These are phyloP conservation scores for Pontederia paniculata DNA, from an alignment of 176 grass and related monocot species.

Conservation along the genomic window DNA sequence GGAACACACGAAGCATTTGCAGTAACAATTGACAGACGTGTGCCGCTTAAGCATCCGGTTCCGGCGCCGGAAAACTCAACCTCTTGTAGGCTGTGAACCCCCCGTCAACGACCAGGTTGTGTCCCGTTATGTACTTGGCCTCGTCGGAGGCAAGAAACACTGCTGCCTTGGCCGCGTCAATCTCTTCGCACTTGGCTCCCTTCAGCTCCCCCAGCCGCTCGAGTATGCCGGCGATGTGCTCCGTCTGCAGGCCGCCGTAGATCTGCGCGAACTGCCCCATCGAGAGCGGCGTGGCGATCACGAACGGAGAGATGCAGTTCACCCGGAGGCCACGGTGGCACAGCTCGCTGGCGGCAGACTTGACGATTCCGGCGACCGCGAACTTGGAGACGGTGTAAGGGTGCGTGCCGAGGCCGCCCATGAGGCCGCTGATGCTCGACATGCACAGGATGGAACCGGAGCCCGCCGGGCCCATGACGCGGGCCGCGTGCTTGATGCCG, in stretches of 20 bases:
- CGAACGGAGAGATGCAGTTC: conserved; percentile 86
- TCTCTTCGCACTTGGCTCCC: conserved; percentile 54
- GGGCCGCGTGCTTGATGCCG: conserved; percentile 79
- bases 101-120: conserved; percentile 81
- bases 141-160: conserved; percentile 80
- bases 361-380: conserved; percentile 53
- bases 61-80: conserved; percentile 46
- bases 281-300: conserved; percentile 57
- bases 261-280: conserved; percentile 45
- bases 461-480: conserved; percentile 41
- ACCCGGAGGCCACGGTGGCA: conserved; percentile 48
- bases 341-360: conserved; percentile 49
- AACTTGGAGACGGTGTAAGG: conserved; percentile 84
- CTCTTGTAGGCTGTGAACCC: conserved; percentile 83
- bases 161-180: conserved; percentile 59
- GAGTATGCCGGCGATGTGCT: conserved; percentile 28
- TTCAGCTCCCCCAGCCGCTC: conserved; percentile 39
- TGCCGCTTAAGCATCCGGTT: not conserved
- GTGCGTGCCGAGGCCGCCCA: conserved; percentile 71
- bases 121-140: conserved; percentile 75
- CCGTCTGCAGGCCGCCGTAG: conserved; percentile 17
- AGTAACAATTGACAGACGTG: too few species aligned
- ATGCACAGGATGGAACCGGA: conserved; percentile 62
- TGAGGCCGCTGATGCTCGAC: conserved; percentile 58
- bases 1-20: too few species aligned